Evolutionary conservation across 208 protist genomes (phyloP).

Genomic region (Acanthamoeba castellanii): DNA sequence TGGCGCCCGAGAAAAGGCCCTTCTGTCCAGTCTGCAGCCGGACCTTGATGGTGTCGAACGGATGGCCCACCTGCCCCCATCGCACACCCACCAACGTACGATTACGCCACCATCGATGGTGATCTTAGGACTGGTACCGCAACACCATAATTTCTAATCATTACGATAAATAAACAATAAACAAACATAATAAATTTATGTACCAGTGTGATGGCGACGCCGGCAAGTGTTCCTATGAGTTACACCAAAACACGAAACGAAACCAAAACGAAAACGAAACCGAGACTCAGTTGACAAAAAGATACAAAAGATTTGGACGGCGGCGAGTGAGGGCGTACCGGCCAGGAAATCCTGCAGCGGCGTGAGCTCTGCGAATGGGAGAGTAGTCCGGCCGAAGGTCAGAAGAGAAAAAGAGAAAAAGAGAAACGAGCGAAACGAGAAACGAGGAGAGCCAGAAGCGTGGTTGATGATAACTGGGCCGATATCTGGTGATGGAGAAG

Average conservation of each 20-base stretch:
- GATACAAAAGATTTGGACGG: no score
- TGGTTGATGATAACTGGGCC: not conserved
- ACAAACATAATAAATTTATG: not conserved
- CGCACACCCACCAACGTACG: not conserved
- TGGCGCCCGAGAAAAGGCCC: constrained; percentile 35
- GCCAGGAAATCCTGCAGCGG: constrained; percentile 68
- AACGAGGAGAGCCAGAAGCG: no score
- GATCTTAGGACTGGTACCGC: not conserved
- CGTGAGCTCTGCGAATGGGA: constrained; percentile 39
- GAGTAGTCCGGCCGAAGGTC: not conserved
- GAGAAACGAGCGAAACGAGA: not conserved
- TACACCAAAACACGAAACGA: not conserved
- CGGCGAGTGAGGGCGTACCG: not conserved
- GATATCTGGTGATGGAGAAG: not conserved
- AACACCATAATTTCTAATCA: not conserved
- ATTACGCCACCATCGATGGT: no score
- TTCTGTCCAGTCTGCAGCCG: constrained; percentile 41
- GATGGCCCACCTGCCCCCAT: constrained; percentile 55
- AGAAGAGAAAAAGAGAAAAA: not conserved
- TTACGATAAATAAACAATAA: no score
- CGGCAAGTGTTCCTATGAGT: constrained; percentile 5
- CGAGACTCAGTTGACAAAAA: not conserved
- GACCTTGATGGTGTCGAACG: constrained; percentile 74
- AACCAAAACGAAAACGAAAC: not conserved
- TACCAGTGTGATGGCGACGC: constrained; percentile 66